These are phyloP conservation scores for Vitis amurensis DNA, from an alignment of 164 flowering plant genomes.

Conservation along the genomic window DNA sequence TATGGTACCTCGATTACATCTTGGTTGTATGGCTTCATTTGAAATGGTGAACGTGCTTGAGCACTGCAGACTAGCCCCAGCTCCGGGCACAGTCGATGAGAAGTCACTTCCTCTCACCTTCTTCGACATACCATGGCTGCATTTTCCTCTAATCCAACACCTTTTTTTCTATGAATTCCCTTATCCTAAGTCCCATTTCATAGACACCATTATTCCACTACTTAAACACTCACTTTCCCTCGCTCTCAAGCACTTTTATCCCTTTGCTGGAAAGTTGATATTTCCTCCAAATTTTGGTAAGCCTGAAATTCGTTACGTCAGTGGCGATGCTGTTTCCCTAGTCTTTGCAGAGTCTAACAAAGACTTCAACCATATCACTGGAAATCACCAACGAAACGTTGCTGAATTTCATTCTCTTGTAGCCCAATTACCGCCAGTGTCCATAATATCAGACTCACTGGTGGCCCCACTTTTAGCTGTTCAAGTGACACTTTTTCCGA, in stretches of 20 bases:
- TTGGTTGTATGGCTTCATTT: too few species aligned
- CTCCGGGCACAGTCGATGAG: constrained; percentile 8
- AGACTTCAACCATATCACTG: constrained; percentile 18
- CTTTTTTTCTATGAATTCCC: constrained; percentile 24
- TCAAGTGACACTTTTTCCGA: constrained; percentile 39
- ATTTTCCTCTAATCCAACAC: constrained; percentile 6
- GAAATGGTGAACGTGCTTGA: constrained; percentile 3
- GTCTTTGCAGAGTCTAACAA: constrained; percentile 19
- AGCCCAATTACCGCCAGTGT: constrained; percentile 7
- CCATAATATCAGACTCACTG: neutral
- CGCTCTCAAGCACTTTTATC: constrained; percentile 33
- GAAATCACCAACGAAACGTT: constrained; percentile 2
- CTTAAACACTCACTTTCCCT: constrained; percentile 38
- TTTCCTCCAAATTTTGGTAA: constrained; percentile 8
- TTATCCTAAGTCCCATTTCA: neutral
- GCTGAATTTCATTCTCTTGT: constrained; percentile 12
- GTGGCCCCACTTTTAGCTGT: constrained; percentile 20
- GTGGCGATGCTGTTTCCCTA: constrained; percentile 17
- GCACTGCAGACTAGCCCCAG: constrained; percentile 13
- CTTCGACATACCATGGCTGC: constrained; percentile 25
- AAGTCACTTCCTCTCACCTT: constrained; percentile 24
- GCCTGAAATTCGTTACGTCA: constrained; percentile 22
- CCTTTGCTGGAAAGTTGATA: constrained; percentile 22
- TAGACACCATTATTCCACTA: constrained; percentile 19
- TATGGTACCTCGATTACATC: too few species aligned